These are phyloP conservation scores for Conticribra guillardii DNA, from an alignment of 108 stramenopile species.

Conservation along the genomic window DNA sequence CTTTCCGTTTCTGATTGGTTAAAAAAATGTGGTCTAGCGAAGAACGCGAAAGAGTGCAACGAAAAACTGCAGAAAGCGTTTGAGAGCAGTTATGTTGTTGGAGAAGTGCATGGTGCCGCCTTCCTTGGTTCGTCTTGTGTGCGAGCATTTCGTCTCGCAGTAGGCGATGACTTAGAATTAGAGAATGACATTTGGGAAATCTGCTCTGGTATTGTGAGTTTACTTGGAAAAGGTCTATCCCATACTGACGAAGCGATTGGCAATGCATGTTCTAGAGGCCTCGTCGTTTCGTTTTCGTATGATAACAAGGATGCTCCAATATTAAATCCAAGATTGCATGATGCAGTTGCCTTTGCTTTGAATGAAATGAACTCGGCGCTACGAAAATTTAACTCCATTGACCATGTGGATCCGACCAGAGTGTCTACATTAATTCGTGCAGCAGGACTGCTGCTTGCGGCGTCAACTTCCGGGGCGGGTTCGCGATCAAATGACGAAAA, in stretches of 20 bases:
- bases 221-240: slow-evolving; percentile 56
- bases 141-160: slow-evolving; percentile 55
- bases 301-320: slow-evolving; percentile 57
- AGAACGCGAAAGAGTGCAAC: slow-evolving; percentile 15
- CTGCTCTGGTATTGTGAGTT: slow-evolving; percentile 38
- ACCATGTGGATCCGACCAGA: slow-evolving; percentile 62
- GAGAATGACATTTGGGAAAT: slow-evolving; percentile 28
- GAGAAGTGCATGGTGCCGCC: slow-evolving; percentile 75
- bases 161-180: not conserved
- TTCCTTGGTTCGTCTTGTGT: slow-evolving; percentile 68
- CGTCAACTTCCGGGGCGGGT: slow-evolving; percentile 59
- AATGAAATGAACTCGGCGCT: slow-evolving; percentile 45
- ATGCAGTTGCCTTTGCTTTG: slow-evolving; percentile 46
- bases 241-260: slow-evolving; percentile 67
- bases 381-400: slow-evolving; percentile 62
- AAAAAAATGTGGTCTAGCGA: slow-evolving; percentile 20
- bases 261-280: slow-evolving; percentile 63
- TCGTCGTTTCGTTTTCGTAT: slow-evolving; percentile 68
- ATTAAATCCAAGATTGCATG: slow-evolving; percentile 46
- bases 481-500: not conserved
- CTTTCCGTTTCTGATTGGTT: slow-evolving; percentile 37
- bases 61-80: slow-evolving; percentile 29
- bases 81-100: slow-evolving; percentile 28
- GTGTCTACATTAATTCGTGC: slow-evolving; percentile 55
- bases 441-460: slow-evolving; percentile 63